phyloP scores from a whole-genome alignment of 192 early-diverging fungal species.

The Thamnidium elegans region DNA sequence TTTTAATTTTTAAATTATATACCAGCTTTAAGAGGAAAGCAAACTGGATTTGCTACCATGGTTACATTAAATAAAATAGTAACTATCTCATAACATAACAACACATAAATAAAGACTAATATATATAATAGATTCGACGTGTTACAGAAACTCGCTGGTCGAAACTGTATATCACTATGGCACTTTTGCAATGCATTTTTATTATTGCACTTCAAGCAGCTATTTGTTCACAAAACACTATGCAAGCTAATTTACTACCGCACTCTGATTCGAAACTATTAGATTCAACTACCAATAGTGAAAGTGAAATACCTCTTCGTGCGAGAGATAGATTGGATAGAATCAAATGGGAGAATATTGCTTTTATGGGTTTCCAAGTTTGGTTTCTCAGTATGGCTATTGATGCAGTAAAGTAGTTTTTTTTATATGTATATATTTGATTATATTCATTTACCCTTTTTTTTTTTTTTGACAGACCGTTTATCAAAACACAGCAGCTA shows the following conservation, averaged over 20 bases:
- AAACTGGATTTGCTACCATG: slow-evolving; percentile 16
- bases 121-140: slow-evolving; percentile 20
- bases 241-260: slow-evolving; percentile 17
- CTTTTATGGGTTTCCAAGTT: slow-evolving; percentile 37
- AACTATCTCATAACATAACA: neutral
- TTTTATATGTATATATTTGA: neutral
- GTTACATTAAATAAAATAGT: slow-evolving; percentile 28
- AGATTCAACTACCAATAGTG: neutral
- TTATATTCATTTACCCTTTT: neutral
- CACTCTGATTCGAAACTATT: neutral
- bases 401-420: slow-evolving; percentile 37
- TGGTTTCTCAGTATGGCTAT: slow-evolving; percentile 40
- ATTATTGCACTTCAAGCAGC: slow-evolving; percentile 30
- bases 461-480: slow-evolving; percentile 24
- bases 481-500: slow-evolving; percentile 40
- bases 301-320: slow-evolving; percentile 7
- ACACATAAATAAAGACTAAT: neutral
- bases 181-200: slow-evolving; percentile 30
- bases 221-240: slow-evolving; percentile 32
- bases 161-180: slow-evolving; percentile 30
- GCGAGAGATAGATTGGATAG: slow-evolving; percentile 29
- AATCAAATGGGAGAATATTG: slow-evolving; percentile 44
- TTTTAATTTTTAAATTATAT: neutral
- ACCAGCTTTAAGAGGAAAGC: neutral
- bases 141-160: slow-evolving; percentile 40